These are phyloP conservation scores for Zygnema circumcarinatum DNA, from an alignment of 139 green algal genomes.

Conservation along the genomic window DNA sequence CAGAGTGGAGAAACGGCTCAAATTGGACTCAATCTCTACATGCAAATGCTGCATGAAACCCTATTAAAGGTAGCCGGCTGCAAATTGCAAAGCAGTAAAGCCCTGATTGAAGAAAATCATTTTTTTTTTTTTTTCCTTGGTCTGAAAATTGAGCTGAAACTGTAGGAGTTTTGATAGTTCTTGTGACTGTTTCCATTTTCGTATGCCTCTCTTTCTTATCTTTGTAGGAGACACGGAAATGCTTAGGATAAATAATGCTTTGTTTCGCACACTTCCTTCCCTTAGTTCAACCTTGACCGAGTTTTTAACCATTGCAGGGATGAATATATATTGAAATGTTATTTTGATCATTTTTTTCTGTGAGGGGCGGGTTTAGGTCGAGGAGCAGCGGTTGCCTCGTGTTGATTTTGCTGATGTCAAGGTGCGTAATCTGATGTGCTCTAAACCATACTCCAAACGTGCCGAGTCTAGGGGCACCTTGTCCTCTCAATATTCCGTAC, in stretches of 20 bases:
- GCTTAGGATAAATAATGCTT: no score
- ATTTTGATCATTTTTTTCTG: no score
- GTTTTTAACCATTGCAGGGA: no score
- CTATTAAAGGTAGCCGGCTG: constrained; percentile 37
- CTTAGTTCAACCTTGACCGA: no score
- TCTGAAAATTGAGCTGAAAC: neutral
- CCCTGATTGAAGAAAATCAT: neutral
- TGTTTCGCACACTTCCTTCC: no score
- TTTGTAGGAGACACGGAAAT: no score
- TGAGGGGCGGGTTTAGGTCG: no score
- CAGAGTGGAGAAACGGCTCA: constrained; percentile 57
- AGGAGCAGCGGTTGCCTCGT: constrained; percentile 42
- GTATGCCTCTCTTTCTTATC: no score
- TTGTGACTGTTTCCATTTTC: neutral
- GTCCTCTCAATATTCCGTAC: no score
- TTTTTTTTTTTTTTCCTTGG: constrained; percentile 28
- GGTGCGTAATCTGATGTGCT: constrained; percentile 13
- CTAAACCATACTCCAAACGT: neutral
- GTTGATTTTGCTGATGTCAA: constrained; percentile 51
- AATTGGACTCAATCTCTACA: constrained; percentile 62
- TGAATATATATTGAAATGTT: no score
- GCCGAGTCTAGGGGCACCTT: no score
- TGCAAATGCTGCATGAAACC: constrained; percentile 62
- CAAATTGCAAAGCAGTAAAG: neutral
- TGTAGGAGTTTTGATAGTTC: constrained; percentile 2